Conservation (phyloP, 1,139 yeast species). For the Candida gigantensis region DNA sequence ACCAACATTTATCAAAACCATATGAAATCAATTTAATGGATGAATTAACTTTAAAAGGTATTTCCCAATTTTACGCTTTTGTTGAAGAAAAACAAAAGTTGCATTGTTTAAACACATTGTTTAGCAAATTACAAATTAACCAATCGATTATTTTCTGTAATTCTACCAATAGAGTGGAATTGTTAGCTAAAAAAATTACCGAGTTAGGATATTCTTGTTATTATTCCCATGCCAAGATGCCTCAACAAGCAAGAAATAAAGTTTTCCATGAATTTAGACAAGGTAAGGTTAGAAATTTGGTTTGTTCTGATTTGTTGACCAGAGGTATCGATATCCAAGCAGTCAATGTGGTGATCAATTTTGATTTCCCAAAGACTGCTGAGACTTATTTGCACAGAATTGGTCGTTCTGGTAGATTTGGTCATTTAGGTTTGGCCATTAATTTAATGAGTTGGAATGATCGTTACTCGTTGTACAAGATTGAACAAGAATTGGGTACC, state of each 20-base stretch:
- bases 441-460: slow-evolving; percentile 97
- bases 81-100: slow-evolving; percentile 96
- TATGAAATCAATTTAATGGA: slow-evolving; percentile 97
- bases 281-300: slow-evolving; percentile 95
- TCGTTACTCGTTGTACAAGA: slow-evolving; percentile 87
- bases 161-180: slow-evolving; percentile 93
- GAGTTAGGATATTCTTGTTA: slow-evolving; percentile 96
- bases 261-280: slow-evolving; percentile 98
- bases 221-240: slow-evolving; percentile 97
- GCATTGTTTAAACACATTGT: slow-evolving; percentile 92
- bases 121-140: slow-evolving; percentile 90
- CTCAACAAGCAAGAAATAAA: slow-evolving; percentile 94
- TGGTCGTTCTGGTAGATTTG: slow-evolving; percentile 99
- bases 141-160: slow-evolving; percentile 97
- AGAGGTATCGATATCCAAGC: slow-evolving; percentile 99
- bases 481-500: slow-evolving; percentile 96
- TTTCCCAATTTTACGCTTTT: slow-evolving; percentile 95
- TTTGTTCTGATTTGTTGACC: slow-evolving; percentile 92
- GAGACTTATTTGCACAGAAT: slow-evolving; percentile 97
- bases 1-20: slow-evolving; percentile 84
- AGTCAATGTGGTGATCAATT: slow-evolving; percentile 95
- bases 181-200: slow-evolving; percentile 92
- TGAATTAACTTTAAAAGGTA: slow-evolving; percentile 93
- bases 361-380: slow-evolving; percentile 97
- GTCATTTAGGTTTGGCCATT: slow-evolving; percentile 96